Percentiles rank a stretch among this genome's conserved stretches.
These are phyloP conservation scores for Coprinellus micaceus DNA, from an alignment of 768 basidiomycete species.

Conservation along the genomic window DNA sequence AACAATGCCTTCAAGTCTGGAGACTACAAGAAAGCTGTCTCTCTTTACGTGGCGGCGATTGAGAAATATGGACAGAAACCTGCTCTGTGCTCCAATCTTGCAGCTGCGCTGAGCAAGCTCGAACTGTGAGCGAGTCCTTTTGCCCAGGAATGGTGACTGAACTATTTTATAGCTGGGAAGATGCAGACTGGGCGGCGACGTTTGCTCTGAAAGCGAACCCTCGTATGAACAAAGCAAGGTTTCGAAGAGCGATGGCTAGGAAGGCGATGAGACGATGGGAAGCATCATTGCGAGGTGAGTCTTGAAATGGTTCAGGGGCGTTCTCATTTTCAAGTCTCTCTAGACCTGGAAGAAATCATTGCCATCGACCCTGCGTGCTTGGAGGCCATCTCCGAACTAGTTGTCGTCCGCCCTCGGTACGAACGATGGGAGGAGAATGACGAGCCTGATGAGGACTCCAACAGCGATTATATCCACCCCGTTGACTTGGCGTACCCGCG, in stretches of 20 bases:
- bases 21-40: constrained; percentile 27
- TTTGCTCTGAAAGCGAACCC: constrained; percentile 33
- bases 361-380: constrained; percentile 26
- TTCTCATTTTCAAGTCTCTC: not conserved
- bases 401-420: constrained; percentile 18
- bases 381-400: constrained; percentile 25
- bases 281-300: constrained; percentile 26
- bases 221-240: constrained; percentile 33
- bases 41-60: constrained; percentile 26
- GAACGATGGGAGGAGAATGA: constrained; percentile 15
- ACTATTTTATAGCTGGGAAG: constrained; percentile 24
- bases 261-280: constrained; percentile 22
- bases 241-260: constrained; percentile 36
- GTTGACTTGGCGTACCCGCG: constrained; percentile 6
- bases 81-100: constrained; percentile 33
- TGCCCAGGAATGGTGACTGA: not conserved
- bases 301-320: not conserved
- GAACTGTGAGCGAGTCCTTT: constrained; percentile 20
- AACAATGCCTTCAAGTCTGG: constrained; percentile 29
- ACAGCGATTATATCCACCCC: constrained; percentile 30
- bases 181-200: constrained; percentile 31
- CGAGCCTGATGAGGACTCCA: constrained; percentile 20
- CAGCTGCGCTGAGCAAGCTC: constrained; percentile 34
- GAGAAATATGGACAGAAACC: constrained; percentile 26
- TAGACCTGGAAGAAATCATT: constrained; percentile 36